Percentiles rank a stretch among this genome's conserved stretches.
Evolutionary conservation across 352 stramenopile species (phyloP).

Genomic region (Phytophthora podocarpi): DNA sequence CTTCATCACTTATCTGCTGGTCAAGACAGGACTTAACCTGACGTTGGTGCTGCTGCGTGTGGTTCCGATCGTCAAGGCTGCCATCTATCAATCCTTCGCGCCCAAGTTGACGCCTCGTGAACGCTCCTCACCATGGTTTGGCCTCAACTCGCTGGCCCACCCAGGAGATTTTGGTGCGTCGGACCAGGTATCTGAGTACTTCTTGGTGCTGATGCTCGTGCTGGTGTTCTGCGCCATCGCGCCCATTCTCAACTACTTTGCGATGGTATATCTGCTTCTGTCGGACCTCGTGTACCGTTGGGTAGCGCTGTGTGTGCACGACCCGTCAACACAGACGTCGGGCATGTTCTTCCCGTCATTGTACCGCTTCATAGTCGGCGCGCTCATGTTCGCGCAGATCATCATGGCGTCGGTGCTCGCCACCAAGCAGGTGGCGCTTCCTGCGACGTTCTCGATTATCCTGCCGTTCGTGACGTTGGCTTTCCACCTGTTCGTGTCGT

Average conservation of each 20-base stretch:
- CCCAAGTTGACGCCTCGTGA: conserved; percentile 84
- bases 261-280: conserved; percentile 67
- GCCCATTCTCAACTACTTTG: conserved; percentile 84
- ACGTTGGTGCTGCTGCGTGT: conserved; percentile 75
- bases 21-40: conserved; percentile 75
- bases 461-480: conserved; percentile 66
- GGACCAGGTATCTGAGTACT: conserved; percentile 72
- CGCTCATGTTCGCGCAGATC: conserved; percentile 79
- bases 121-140: conserved; percentile 70
- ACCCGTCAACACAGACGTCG: conserved; percentile 69
- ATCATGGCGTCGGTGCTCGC: conserved; percentile 76
- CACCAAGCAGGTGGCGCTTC: conserved; percentile 72
- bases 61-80: conserved; percentile 71
- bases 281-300: conserved; percentile 82
- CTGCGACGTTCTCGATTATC: conserved; percentile 64
- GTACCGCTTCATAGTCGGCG: conserved; percentile 81
- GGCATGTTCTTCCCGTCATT: conserved; percentile 81
- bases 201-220: conserved; percentile 75
- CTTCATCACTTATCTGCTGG: conserved; percentile 83
- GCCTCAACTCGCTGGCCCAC: conserved; percentile 58
- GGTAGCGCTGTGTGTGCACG: conserved; percentile 70
- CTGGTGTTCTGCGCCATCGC: conserved; percentile 78
- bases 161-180: conserved; percentile 66
- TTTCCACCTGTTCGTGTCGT: conserved; percentile 78
- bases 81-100: conserved; percentile 77